A percentile compares a stretch with the other conserved stretches of the same genome.
These are phyloP conservation scores for Salix suchowensis DNA, from an alignment of 345 rosid genomes.

Conservation along the genomic window DNA sequence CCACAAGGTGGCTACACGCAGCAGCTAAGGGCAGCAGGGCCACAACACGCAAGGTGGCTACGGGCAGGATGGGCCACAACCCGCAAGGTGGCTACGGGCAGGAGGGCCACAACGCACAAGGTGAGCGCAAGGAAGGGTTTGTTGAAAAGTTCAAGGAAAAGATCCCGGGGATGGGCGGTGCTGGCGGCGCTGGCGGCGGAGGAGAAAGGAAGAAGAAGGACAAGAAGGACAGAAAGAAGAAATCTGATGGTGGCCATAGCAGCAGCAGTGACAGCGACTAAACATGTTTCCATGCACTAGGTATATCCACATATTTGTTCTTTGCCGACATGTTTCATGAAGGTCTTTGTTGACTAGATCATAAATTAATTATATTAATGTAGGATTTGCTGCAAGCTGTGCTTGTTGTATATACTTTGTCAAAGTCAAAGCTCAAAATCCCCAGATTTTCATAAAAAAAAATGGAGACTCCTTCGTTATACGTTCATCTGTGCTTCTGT, in stretches of 20 bases:
- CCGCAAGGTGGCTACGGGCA: neutral
- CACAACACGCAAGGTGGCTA: too few relatives aligned
- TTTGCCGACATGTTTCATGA: too few relatives aligned
- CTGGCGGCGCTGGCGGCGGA: neutral
- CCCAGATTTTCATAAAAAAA: too few relatives aligned
- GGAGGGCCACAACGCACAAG: slow-evolving; percentile 7
- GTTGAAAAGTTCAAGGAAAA: slow-evolving; percentile 43
- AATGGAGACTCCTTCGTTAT: neutral
- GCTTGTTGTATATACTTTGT: neutral
- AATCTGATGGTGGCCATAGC: slow-evolving; percentile 47
- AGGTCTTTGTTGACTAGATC: neutral
- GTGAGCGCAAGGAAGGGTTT: slow-evolving; percentile 41
- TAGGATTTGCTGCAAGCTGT: neutral
- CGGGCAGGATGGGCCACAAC: slow-evolving; percentile 12
- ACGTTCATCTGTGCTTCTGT: too few relatives aligned
- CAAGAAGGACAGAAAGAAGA: slow-evolving; percentile 38
- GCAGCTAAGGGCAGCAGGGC: too few relatives aligned
- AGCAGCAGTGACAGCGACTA: slow-evolving; percentile 63
- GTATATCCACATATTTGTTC: neutral
- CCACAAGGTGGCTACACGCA: too few relatives aligned
- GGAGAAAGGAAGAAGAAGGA: slow-evolving; percentile 45
- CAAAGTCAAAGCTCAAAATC: neutral
- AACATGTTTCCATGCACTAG: neutral
- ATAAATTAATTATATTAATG: neutral
- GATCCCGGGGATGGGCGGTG: slow-evolving; percentile 36